Evolutionary conservation across 306 rosid species (phyloP).

Genomic region (Luffa acutangula): DNA sequence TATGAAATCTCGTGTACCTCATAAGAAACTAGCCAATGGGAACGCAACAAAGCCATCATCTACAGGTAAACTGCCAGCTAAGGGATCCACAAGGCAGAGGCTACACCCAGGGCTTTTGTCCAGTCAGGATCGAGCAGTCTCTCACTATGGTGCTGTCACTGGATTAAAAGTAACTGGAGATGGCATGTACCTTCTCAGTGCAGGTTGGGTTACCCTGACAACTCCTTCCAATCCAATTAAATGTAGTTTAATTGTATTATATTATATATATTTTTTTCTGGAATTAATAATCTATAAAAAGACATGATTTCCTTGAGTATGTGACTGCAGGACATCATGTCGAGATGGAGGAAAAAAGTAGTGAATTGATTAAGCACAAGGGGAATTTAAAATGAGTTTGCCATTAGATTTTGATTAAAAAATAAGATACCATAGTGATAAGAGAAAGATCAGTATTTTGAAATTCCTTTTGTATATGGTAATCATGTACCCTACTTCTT

Average conservation of each 20-base stretch:
- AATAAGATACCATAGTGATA: neutral
- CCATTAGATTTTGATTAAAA: neutral
- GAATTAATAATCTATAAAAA: neutral
- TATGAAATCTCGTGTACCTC: slow-evolving; percentile 40
- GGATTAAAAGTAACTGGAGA: slow-evolving; percentile 78
- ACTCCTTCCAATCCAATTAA: neutral
- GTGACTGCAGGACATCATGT: neutral
- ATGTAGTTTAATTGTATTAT: neutral
- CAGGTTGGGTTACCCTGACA: slow-evolving; percentile 33
- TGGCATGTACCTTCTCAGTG: slow-evolving; percentile 89
- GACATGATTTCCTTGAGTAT: neutral
- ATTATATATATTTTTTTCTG: neutral
- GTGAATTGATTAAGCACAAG: neutral
- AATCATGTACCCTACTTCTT: neutral
- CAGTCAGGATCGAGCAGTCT: slow-evolving; percentile 82
- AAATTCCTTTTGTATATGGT: neutral
- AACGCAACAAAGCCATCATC: slow-evolving; percentile 41
- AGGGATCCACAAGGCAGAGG: slow-evolving; percentile 60
- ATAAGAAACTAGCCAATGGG: slow-evolving; percentile 52
- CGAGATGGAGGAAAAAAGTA: neutral
- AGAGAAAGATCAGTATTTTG: neutral
- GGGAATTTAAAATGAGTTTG: neutral
- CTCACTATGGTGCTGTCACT: slow-evolving; percentile 95
- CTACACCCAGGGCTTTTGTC: slow-evolving; percentile 93
- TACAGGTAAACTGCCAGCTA: slow-evolving; percentile 41